Conservation (phyloP, 2,329 filamentous ascomycete species). For the Tricladium varicosporioides region DNA sequence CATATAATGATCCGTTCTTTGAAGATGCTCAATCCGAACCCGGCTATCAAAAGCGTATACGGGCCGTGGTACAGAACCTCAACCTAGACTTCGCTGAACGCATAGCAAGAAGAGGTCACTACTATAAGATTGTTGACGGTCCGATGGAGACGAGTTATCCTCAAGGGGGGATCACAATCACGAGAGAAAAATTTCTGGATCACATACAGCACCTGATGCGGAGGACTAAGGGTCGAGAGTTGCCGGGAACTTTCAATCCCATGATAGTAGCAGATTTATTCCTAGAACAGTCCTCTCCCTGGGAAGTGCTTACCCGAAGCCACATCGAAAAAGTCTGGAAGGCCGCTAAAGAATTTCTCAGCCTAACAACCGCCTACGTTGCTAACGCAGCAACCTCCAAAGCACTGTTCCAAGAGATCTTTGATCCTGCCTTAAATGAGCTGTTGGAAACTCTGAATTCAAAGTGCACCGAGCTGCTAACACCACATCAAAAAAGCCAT, state of each 20-base stretch:
- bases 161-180: not conserved
- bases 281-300: constrained; percentile 53
- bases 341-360: constrained; percentile 36
- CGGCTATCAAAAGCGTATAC: constrained; percentile 45
- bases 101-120: constrained; percentile 44
- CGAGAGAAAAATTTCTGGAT: constrained; percentile 38
- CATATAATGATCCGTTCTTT: constrained; percentile 53
- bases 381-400: constrained; percentile 40
- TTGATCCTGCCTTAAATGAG: constrained; percentile 41
- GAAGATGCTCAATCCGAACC: constrained; percentile 31
- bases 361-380: constrained; percentile 35
- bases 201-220: constrained; percentile 41
- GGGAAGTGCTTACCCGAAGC: constrained; percentile 41
- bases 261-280: constrained; percentile 59
- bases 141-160: constrained; percentile 19
- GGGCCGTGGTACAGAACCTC: constrained; percentile 52
- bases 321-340: constrained; percentile 39
- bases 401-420: constrained; percentile 36
- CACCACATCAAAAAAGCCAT: constrained; percentile 43
- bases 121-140: constrained; percentile 32
- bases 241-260: constrained; percentile 61
- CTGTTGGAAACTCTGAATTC: constrained; percentile 36
- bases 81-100: constrained; percentile 45
- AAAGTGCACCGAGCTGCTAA: constrained; percentile 46
- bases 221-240: constrained; percentile 50